Evolutionary conservation across 306 rosid genomes (phyloP), one percentile per base, ranked within the genome.

Genomic region (Corylus avellana): DNA sequence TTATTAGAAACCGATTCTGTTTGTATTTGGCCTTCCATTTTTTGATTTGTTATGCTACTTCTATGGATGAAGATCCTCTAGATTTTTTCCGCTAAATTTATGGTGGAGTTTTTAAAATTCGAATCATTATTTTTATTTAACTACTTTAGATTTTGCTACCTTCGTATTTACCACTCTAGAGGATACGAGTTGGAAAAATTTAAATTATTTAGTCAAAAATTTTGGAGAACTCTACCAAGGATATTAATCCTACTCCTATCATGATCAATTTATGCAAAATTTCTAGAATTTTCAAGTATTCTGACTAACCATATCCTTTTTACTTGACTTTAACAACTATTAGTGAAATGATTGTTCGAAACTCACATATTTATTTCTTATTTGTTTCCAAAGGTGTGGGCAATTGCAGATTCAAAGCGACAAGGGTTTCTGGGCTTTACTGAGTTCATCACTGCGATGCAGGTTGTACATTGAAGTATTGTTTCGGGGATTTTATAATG

Each of bases 401-500:
- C 97, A 18, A 83, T 88, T 56, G 86, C 99, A 11, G 98, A 95
- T 86, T 83, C 84, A 13, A 95, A 86, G 70, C 86, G 94, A 14
- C 97, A 88, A 73, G 99, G 97, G 2, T 95, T 81, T 83, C 59
- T 95, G 63, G 90, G 94, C 4, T 79, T 95, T 55, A 9, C 82
- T 0, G 96, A 95, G 87, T 95, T 95, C 56, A 82, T 89, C 55
- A 86, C 94, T 12, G 97, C 97, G 1, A 89, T 95, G 99, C 96
- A 90, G 97, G 97, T 91, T 85, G 8, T 49, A 10, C 11, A 66
- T 56, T 74, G 67, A 48, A n/a, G 2, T 63, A 63, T 48, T 58
- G 0, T 54, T 67, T 76, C 16, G 20, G 42, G 8, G 1, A 1
- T 77, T 63, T 49, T 16, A 42, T 69, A 0, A 58, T 4, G 68